Percentiles rank a stretch among this genome's conserved stretches.
These are phyloP conservation scores for Candida jianshihensis DNA, from an alignment of 805 yeast genomes.

Conservation along the genomic window DNA sequence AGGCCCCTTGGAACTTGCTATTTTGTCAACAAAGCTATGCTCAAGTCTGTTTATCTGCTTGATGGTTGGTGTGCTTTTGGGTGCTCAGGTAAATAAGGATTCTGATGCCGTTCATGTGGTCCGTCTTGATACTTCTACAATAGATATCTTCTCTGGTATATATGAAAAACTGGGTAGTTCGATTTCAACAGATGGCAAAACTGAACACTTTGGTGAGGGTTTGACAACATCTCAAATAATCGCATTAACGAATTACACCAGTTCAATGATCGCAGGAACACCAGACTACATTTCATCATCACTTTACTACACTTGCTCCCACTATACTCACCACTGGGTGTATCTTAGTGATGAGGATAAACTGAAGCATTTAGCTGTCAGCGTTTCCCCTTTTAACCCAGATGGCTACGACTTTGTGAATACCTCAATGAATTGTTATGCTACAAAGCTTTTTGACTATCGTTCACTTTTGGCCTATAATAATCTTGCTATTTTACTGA, in stretches of 20 bases:
- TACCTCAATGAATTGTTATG: neutral
- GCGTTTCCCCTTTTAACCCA: conserved; percentile 3
- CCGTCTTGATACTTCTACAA: conserved; percentile 42
- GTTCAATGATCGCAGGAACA: conserved; percentile 11
- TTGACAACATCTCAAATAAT: conserved; percentile 10
- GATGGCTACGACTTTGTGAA: neutral
- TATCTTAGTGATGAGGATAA: neutral
- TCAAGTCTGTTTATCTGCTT: conserved; percentile 4
- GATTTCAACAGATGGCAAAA: conserved; percentile 20
- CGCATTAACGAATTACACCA: conserved; percentile 21
- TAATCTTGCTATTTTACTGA: neutral
- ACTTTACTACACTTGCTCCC: conserved; percentile 4
- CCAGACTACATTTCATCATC: conserved; percentile 8
- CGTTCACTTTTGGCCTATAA: neutral
- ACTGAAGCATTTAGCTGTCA: neutral
- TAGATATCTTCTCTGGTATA: conserved; percentile 47
- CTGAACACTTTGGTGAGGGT: conserved; percentile 21
- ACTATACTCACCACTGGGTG: conserved; percentile 7
- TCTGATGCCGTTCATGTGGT: conserved; percentile 11
- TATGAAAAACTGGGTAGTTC: conserved; percentile 36
- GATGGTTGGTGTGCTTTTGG: conserved; percentile 9
- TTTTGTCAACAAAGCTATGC: conserved; percentile 1
- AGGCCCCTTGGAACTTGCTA: conserved; percentile 1
- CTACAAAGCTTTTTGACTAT: neutral
- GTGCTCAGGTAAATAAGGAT: conserved; percentile 5